Evolutionary conservation across 305 asterid genomes (phyloP).

Genomic region (Solanum hybrid): DNA sequence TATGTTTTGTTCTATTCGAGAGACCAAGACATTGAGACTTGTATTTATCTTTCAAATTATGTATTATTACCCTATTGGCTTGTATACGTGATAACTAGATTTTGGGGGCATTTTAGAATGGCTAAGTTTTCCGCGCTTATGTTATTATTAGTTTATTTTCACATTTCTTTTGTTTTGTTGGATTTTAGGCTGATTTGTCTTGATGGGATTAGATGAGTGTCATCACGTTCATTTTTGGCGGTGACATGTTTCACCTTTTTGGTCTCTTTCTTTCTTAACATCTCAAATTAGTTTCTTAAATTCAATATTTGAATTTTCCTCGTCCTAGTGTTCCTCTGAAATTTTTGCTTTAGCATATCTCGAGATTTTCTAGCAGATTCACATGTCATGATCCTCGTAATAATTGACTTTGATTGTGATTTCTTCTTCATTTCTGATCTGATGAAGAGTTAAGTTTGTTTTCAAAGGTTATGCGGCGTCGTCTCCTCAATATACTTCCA

Average conservation of each 20-base stretch:
- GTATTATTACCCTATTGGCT: background rate
- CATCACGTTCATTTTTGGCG: background rate
- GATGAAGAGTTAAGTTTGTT: background rate
- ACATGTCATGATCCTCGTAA: background rate
- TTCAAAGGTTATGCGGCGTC: background rate
- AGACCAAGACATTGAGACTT: background rate
- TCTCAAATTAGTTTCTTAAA: background rate
- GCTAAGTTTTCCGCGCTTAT: background rate
- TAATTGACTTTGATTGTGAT: background rate
- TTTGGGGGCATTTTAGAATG: background rate
- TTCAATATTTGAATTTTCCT: background rate
- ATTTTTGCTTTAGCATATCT: background rate
- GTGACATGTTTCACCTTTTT: background rate
- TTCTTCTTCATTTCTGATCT: background rate
- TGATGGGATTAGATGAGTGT: background rate
- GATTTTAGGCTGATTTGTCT: background rate
- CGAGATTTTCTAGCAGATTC: background rate
- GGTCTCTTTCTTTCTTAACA: background rate
- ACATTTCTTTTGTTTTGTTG: background rate
- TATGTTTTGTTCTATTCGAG: background rate
- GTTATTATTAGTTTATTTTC: too few species aligned
- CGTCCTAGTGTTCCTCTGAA: background rate
- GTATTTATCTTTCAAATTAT: background rate
- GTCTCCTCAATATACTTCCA: background rate
- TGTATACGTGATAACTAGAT: too few species aligned